Evolutionary conservation across 208 protist species (phyloP).

Genomic region (Acanthamoeba culbertsoni): DNA sequence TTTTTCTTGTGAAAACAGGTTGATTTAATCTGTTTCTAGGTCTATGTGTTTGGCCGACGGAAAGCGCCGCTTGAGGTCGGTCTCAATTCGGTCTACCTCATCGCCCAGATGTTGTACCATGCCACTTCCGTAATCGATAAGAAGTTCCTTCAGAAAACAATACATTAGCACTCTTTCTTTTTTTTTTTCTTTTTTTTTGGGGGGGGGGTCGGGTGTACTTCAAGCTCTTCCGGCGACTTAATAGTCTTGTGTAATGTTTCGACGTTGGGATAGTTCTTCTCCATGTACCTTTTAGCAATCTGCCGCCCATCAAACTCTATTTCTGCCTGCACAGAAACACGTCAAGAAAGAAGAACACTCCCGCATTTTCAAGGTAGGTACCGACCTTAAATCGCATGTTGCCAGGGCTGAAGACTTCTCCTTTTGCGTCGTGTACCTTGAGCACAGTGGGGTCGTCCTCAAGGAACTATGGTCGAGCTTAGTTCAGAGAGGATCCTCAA

Average conservation of each 20-base stretch:
- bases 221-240: not conserved
- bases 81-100: constrained; percentile 18
- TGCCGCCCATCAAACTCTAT: constrained; percentile 50
- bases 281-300: not conserved
- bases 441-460: not conserved
- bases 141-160: not conserved
- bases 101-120: constrained; percentile 38
- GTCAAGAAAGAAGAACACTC: no score
- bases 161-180: not conserved
- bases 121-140: not conserved
- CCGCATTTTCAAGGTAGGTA: not conserved
- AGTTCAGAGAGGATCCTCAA: not conserved
- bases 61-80: not conserved
- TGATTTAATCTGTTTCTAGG: not conserved
- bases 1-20: not conserved
- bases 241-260: not conserved
- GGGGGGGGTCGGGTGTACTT: not conserved
- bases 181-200: not conserved
- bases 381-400: constrained; percentile 43
- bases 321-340: no score
- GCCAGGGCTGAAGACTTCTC: constrained; percentile 1
- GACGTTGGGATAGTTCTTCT: not conserved
- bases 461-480: not conserved
- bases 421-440: constrained; percentile 8
- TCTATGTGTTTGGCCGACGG: constrained; percentile 40